Evolutionary conservation across 1,284 basidiomycete genomes (phyloP), one percentile per base, ranked within the genome.

Genomic region (Cutaneotrichosporon cyanovorans): DNA sequence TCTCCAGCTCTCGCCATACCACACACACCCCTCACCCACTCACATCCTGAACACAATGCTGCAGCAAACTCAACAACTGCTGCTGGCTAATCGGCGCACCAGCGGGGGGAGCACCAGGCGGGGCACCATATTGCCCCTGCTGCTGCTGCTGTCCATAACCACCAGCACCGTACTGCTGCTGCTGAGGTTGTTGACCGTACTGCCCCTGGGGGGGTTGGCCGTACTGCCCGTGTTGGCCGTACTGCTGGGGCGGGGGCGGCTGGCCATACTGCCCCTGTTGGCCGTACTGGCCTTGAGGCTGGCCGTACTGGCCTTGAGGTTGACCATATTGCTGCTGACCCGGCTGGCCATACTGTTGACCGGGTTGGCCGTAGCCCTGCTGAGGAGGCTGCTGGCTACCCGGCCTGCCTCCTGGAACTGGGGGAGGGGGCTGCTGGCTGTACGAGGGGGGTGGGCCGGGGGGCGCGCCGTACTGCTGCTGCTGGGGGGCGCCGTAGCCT

Each of bases 11-110:
- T n/a, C n/a, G n/a, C n/a, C n/a, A n/a, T n/a, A n/a, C n/a, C n/a
- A n/a, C n/a, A n/a, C n/a, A n/a, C n/a, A n/a, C n/a, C n/a, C n/a
- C n/a, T n/a, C n/a, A n/a, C n/a, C n/a, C 9, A 56, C 67, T 57
- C 37, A 69, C 68, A 44, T 75, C 73, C 50, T 64, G 60, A 28
- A 74, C 71, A 56, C 68, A 71, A 31, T 67, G 60, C 48, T 64
- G 55, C 15, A 72, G 53, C 20, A 58, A 32, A 16, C 46, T 46
- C 18, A 63, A 53, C 6, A 71, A 50, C 45, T 58, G 58, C 45
- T 48, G 48, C 12, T 38, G 20, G 31, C 28, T 50, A 18, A 61
- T 34, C 20, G 20, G 21, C 25, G 60, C 22, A 61, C 55, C 65
- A 65, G 54, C 65, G 64, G 10, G 50, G 31, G 60, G 49, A 21